phyloP scores from a whole-genome alignment of 2,329 filamentous ascomycete genomes.

The Exophiala aquamarina region DNA sequence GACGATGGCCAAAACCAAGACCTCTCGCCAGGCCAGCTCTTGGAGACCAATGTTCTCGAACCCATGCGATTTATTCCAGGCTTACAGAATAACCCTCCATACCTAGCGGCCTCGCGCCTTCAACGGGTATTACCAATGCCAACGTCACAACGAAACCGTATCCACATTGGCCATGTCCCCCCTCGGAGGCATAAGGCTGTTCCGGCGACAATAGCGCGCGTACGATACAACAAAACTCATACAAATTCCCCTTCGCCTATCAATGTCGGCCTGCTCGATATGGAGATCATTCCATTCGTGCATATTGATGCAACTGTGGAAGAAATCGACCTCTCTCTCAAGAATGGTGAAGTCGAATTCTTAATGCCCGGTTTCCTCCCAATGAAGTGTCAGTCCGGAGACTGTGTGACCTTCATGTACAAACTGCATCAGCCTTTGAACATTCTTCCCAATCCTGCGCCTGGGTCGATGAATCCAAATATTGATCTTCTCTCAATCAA shows the following conservation, averaged over 20 bases:
- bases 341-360: constrained; percentile 48
- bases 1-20: constrained; percentile 49
- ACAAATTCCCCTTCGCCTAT: constrained; percentile 44
- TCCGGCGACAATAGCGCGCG: constrained; percentile 56
- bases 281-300: constrained; percentile 56
- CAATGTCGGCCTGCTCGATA: constrained; percentile 54
- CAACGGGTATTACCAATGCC: constrained; percentile 56
- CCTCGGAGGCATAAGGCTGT: constrained; percentile 55
- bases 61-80: constrained; percentile 53
- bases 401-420: constrained; percentile 59
- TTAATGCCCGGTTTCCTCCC: constrained; percentile 40
- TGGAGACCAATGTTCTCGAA: constrained; percentile 59
- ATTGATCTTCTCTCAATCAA: constrained; percentile 47
- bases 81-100: constrained; percentile 48
- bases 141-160: constrained; percentile 48
- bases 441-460: constrained; percentile 17
- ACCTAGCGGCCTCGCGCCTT: constrained; percentile 58
- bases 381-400: constrained; percentile 50
- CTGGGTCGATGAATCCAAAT: constrained; percentile 28
- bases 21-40: constrained; percentile 54
- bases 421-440: constrained; percentile 46
- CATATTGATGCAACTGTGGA: constrained; percentile 51
- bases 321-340: constrained; percentile 47
- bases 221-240: constrained; percentile 54
- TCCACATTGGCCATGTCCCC: constrained; percentile 55